Conservation (phyloP, 2,329 filamentous ascomycete genomes). For the Diaporthe velutina region DNA sequence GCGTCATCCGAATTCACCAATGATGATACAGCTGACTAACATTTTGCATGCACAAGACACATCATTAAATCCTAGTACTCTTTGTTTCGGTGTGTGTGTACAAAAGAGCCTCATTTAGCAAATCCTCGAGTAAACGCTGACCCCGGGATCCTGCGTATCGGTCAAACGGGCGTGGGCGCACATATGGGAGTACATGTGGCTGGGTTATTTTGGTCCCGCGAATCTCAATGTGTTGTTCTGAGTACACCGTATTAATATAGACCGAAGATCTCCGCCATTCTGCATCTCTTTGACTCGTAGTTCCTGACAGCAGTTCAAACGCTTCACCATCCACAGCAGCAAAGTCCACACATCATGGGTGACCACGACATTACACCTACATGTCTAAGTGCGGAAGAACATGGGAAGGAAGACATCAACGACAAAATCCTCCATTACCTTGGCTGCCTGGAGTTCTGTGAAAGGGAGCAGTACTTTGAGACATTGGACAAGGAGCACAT, state of each 20-base stretch:
- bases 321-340: not conserved
- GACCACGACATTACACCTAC: not conserved
- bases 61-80: not conserved
- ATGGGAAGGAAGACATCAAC: not conserved
- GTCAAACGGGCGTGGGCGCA: not conserved
- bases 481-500: not conserved
- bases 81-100: not conserved
- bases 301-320: not conserved
- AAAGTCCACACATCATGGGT: not conserved
- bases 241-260: not conserved
- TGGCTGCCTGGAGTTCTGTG: conserved; percentile 12
- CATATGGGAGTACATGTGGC: not conserved
- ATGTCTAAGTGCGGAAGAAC: not conserved
- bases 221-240: not conserved
- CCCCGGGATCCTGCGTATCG: not conserved
- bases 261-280: not conserved
- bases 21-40: not conserved
- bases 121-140: not conserved
- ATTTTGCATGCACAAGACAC: not conserved
- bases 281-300: fast-evolving
- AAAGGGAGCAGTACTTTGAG: not conserved
- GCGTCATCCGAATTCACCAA: not conserved
- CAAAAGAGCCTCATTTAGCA: not conserved
- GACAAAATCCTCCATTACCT: not conserved
- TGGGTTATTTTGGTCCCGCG: not conserved